Evolutionary conservation across 2,329 filamentous ascomycete genomes (phyloP).

Genomic region (Talaromyces sp.): DNA sequence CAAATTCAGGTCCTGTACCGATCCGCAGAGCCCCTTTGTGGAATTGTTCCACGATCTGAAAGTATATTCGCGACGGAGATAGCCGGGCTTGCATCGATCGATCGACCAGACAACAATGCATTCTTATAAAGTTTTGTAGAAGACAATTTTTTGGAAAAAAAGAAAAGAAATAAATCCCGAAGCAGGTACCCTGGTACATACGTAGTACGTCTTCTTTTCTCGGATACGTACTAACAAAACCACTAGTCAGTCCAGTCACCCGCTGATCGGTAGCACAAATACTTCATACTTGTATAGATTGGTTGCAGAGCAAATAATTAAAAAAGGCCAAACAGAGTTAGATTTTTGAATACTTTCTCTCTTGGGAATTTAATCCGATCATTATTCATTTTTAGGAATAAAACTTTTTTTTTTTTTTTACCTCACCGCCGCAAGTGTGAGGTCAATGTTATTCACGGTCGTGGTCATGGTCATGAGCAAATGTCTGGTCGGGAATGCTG

Average conservation of each 20-base stretch:
- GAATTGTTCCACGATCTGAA: background rate
- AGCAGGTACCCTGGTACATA: no score
- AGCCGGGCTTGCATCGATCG: background rate
- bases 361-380: background rate
- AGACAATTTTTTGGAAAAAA: background rate
- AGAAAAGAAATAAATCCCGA: background rate
- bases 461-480: background rate
- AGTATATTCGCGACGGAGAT: background rate
- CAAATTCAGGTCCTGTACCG: no score
- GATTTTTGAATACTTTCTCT: background rate
- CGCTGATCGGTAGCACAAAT: background rate
- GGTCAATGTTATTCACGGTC: background rate
- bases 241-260: background rate
- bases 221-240: background rate
- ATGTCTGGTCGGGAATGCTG: background rate
- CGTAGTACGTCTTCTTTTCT: background rate
- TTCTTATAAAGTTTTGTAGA: background rate
- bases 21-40: background rate
- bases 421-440: background rate
- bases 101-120: background rate
- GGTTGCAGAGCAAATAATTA: background rate
- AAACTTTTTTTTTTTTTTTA: background rate
- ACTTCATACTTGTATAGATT: background rate
- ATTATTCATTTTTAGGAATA: background rate
- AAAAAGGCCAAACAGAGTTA: background rate